A percentile compares a stretch with the other conserved stretches of the same genome.
These are phyloP conservation scores for Globisporangium abappressorium DNA, from an alignment of 352 stramenopile species.

Conservation along the genomic window DNA sequence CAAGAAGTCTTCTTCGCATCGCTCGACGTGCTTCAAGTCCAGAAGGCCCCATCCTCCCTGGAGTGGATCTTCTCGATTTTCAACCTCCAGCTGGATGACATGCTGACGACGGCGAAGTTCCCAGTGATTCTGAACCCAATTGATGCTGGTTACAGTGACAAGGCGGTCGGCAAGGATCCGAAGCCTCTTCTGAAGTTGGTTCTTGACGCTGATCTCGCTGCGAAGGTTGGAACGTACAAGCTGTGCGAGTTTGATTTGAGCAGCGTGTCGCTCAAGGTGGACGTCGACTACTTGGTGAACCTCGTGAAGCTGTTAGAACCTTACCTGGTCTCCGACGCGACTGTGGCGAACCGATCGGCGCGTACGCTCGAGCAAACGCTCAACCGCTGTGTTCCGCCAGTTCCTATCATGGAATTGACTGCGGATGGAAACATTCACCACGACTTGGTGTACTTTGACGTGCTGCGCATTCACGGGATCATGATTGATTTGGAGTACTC, in stretches of 20 bases:
- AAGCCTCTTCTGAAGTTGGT: slow-evolving; percentile 69
- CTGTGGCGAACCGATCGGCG: slow-evolving; percentile 52
- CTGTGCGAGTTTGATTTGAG: slow-evolving; percentile 71
- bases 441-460: slow-evolving; percentile 81
- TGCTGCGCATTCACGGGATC: slow-evolving; percentile 70
- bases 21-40: slow-evolving; percentile 69
- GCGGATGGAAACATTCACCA: slow-evolving; percentile 67
- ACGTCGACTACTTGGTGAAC: slow-evolving; percentile 84
- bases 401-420: slow-evolving; percentile 54
- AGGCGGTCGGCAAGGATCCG: slow-evolving; percentile 49
- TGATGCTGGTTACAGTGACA: slow-evolving; percentile 77
- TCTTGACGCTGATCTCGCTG: slow-evolving; percentile 70
- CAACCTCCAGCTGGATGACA: slow-evolving; percentile 84
- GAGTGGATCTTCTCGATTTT: slow-evolving; percentile 78
- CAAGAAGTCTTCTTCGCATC: slow-evolving; percentile 86
- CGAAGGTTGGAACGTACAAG: slow-evolving; percentile 81
- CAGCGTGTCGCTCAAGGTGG: slow-evolving; percentile 72
- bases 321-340: slow-evolving; percentile 69
- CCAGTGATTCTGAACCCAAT: slow-evolving; percentile 82
- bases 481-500: slow-evolving; percentile 79
- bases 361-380: slow-evolving; percentile 62
- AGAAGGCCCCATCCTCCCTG: slow-evolving; percentile 66
- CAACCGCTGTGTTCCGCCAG: slow-evolving; percentile 50
- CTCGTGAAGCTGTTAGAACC: slow-evolving; percentile 80
- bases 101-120: slow-evolving; percentile 78